phyloP scores from a whole-genome alignment of 768 basidiomycete genomes.

The Pleurotus sapidus region DNA sequence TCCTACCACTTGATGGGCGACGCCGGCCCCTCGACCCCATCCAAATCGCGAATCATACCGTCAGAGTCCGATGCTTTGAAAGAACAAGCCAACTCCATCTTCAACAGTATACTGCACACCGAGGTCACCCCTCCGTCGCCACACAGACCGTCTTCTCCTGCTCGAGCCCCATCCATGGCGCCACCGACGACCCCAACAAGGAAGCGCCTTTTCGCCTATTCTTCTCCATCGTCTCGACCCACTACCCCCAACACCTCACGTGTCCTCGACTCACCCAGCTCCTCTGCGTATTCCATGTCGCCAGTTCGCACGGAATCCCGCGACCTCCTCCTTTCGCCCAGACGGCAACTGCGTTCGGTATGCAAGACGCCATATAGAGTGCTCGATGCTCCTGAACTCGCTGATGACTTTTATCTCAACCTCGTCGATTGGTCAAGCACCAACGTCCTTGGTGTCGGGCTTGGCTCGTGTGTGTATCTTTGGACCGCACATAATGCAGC shows the following conservation, averaged over 20 bases:
- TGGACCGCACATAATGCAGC: conserved; percentile 95
- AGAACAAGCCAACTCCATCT: conserved; percentile 85
- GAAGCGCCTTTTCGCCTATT: conserved; percentile 63
- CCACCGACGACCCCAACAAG: conserved; percentile 50
- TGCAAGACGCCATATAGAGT: conserved; percentile 97
- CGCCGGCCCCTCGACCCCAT: conserved; percentile 53
- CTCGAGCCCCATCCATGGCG: conserved; percentile 35
- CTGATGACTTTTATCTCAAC: conserved; percentile 98
- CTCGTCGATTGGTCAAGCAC: conserved; percentile 96
- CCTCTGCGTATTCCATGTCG: conserved; percentile 86
- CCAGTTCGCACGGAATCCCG: conserved; percentile 86
- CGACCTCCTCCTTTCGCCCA: conserved; percentile 78
- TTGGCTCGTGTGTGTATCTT: conserved; percentile 90
- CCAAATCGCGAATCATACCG: conserved; percentile 61
- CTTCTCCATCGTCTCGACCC: conserved; percentile 59
- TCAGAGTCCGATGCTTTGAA: conserved; percentile 76
- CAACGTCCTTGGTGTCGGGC: conserved; percentile 91
- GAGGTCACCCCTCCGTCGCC: conserved; percentile 77
- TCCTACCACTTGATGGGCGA: conserved; percentile 66
- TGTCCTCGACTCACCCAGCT: conserved; percentile 77
- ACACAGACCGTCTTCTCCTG: conserved; percentile 59
- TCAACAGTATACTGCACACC: conserved; percentile 71
- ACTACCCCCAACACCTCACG: conserved; percentile 46
- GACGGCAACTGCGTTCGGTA: conserved; percentile 76
- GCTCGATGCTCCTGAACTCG: conserved; percentile 93